Conservation (phyloP, 2,329 filamentous ascomycete species). For the Monilinia aucupariae region DNA sequence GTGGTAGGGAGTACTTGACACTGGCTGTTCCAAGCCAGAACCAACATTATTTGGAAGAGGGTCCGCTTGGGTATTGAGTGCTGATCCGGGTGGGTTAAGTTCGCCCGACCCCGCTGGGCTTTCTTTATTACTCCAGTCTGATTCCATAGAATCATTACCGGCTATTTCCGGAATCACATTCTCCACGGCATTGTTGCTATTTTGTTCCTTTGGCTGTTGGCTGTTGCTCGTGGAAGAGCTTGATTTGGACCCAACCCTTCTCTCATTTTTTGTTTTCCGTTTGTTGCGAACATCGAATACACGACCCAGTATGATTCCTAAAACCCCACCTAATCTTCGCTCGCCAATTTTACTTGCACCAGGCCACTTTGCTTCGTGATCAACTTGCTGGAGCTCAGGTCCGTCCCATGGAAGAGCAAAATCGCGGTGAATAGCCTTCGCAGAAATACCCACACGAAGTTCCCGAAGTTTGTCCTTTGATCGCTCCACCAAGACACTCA, state of each 20-base stretch:
- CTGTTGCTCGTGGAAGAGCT: background rate
- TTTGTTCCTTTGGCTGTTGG: background rate
- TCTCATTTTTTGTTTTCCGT: slow-evolving; percentile 27
- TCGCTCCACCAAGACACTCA: slow-evolving; percentile 69
- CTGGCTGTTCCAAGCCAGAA: background rate
- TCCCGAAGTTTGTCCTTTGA: slow-evolving; percentile 63
- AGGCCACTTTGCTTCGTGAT: slow-evolving; percentile 52
- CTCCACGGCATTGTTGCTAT: background rate
- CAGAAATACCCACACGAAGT: slow-evolving; percentile 66
- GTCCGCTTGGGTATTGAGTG: slow-evolving; percentile 22
- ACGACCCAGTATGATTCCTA: slow-evolving; percentile 63
- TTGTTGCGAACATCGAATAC: slow-evolving; percentile 54
- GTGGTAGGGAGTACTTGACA: slow-evolving; percentile 17
- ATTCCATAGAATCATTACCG: background rate
- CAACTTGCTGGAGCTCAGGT: slow-evolving; percentile 56
- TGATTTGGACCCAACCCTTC: slow-evolving; percentile 19
- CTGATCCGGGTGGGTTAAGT: slow-evolving; percentile 20
- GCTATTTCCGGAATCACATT: background rate
- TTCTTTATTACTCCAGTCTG: slow-evolving; percentile 14
- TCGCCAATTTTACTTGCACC: slow-evolving; percentile 54
- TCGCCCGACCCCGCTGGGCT: slow-evolving; percentile 17
- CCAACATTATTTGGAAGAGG: slow-evolving; percentile 15
- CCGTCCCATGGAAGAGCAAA: slow-evolving; percentile 62
- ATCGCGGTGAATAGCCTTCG: slow-evolving; percentile 41
- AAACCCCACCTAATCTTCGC: slow-evolving; percentile 59